Base-by-base conservation (phyloP, 2,329 filamentous ascomycete species). In the Colletotrichum simmondsii region DNA sequence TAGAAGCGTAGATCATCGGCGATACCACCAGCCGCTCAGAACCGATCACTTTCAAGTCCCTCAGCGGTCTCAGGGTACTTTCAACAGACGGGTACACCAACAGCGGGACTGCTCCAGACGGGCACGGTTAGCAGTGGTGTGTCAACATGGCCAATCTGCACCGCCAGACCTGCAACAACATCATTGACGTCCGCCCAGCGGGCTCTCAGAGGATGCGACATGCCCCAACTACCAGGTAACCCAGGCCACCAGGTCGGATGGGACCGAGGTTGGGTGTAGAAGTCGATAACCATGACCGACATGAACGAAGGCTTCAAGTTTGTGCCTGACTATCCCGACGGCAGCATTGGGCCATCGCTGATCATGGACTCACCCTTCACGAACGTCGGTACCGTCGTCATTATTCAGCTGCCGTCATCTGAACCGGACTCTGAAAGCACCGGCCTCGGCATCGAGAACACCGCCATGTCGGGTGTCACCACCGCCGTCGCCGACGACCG, bases 391-490 rank as follows among this genome's bases (percentile, higher is more conserved):
- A 71, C 71, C 1, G 76, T 58, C 19, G 52, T 77, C 14, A 7
- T 70, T 35, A 42, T 75, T 0, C 19, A 32, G 1, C 66, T 37
- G 4, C 53, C 52, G 11, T 32, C 35, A 4, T 24, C 53, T 5
- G 1, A 49, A 4, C 19, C 37, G 12, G 37, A 26, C 7, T 49
- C 57, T 1, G 64, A 74, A 11, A 76, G 35, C n/a, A 78, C 75
- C 10, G 71, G 74, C 53, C 11, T 91, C 37, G 85, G 89, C 14
- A 74, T 91, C 56, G 89, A 92, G 74, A 91, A 90, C 66, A 82
- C 91, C 10, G 77, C 80, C 12, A 79, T 91, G n/a, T 81, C 80
- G 26, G 83, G 83, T 5, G 81, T 83, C 19, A 16, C 26, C 3
- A 61, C 24, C 1, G 75, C 58, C 28, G 72, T 77, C 2, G 67